Evolutionary conservation across 2,329 filamentous ascomycete genomes (phyloP).

Genomic region (Colletotrichum musae): DNA sequence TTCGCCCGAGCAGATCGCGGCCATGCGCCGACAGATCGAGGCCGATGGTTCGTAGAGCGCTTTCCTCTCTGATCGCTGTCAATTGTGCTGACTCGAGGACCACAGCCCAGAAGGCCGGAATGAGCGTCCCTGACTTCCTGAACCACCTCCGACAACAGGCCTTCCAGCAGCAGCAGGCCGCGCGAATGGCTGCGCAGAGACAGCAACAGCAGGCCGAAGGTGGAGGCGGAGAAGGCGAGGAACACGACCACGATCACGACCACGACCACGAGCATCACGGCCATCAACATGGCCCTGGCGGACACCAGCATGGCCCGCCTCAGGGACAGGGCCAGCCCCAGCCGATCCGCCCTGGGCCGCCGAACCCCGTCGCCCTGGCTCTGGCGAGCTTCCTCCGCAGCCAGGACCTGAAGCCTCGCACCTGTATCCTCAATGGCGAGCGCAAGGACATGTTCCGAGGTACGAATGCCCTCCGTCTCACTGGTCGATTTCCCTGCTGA

Average conservation of each 20-base stretch:
- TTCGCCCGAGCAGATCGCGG: slow-evolving; percentile 86
- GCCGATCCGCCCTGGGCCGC: slow-evolving; percentile 82
- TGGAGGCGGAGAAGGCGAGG: slow-evolving; percentile 20
- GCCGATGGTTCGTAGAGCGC: slow-evolving; percentile 69
- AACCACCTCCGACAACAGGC: slow-evolving; percentile 75
- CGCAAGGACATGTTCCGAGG: slow-evolving; percentile 98
- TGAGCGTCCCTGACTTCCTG: slow-evolving; percentile 89
- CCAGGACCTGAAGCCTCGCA: slow-evolving; percentile 90
- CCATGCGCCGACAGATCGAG: slow-evolving; percentile 86
- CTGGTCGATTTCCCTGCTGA: slow-evolving; percentile 5
- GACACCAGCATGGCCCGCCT: slow-evolving; percentile 43
- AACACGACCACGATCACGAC: slow-evolving; percentile 47
- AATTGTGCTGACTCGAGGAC: not conserved
- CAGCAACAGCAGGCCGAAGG: slow-evolving; percentile 17
- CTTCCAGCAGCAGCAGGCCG: slow-evolving; percentile 62
- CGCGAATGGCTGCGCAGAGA: slow-evolving; percentile 48
- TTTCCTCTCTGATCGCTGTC: not conserved
- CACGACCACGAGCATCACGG: slow-evolving; percentile 43
- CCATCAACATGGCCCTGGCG: slow-evolving; percentile 47
- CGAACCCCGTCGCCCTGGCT: slow-evolving; percentile 89
- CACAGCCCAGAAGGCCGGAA: slow-evolving; percentile 78
- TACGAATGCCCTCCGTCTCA: slow-evolving; percentile 54
- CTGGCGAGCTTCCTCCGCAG: slow-evolving; percentile 88
- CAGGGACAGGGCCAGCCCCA: slow-evolving; percentile 67
- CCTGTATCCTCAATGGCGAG: slow-evolving; percentile 94